Evolutionary conservation across 2,329 filamentous ascomycete genomes (phyloP).

Genomic region (Ceratocystiopsis sp.): DNA sequence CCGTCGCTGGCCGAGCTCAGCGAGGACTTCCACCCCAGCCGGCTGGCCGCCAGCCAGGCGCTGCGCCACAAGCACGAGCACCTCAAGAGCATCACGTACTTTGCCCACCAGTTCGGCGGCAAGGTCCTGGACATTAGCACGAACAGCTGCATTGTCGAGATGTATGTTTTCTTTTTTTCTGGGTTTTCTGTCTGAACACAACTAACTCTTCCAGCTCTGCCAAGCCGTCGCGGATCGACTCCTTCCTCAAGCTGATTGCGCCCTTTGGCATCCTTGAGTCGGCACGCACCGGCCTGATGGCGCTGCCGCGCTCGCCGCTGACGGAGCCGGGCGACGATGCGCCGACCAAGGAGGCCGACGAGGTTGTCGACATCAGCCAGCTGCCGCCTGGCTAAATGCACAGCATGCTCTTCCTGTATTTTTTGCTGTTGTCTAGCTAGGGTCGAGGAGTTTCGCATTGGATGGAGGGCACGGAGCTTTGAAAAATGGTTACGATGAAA

Average conservation of each 20-base stretch:
- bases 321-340: slow-evolving; percentile 53
- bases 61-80: slow-evolving; percentile 96
- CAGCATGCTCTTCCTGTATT: background rate
- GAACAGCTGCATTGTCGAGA: slow-evolving; percentile 94
- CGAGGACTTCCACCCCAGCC: slow-evolving; percentile 76
- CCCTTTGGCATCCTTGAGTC: slow-evolving; percentile 96
- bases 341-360: slow-evolving; percentile 69
- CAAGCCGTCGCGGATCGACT: slow-evolving; percentile 86
- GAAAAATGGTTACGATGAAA: too few species aligned
- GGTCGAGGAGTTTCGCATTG: too few species aligned
- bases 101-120: slow-evolving; percentile 93
- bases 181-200: slow-evolving; percentile 2
- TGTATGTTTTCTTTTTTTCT: slow-evolving; percentile 41
- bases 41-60: slow-evolving; percentile 71
- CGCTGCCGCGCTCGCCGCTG: slow-evolving; percentile 80
- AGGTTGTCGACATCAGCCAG: slow-evolving; percentile 86
- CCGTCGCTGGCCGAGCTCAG: slow-evolving; percentile 26
- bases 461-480: too few species aligned
- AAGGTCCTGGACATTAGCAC: slow-evolving; percentile 97
- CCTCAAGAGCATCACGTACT: slow-evolving; percentile 85
- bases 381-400: slow-evolving; percentile 65
- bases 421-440: background rate
- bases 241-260: slow-evolving; percentile 86
- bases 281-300: slow-evolving; percentile 90
- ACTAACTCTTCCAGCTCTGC: slow-evolving; percentile 44